Evolutionary conservation across 202 grass and related monocot genomes (phyloP).

Genomic region (Digitaria exilis): DNA sequence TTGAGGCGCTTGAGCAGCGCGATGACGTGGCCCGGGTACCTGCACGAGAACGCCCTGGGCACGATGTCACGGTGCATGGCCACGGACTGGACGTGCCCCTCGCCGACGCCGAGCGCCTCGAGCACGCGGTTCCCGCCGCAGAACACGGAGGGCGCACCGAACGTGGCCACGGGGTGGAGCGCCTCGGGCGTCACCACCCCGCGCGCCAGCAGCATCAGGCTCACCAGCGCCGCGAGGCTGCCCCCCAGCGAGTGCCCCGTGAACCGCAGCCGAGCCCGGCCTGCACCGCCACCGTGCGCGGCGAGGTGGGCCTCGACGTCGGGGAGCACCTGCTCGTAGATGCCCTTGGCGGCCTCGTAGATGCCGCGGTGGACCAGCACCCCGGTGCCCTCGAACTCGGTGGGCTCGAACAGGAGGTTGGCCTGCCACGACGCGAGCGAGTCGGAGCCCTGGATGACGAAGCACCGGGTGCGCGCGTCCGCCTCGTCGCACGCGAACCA

Average conservation of each 20-base stretch:
- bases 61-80: conserved; percentile 97
- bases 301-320: conserved; percentile 61
- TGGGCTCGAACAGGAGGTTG: conserved; percentile 96
- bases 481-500: conserved; percentile 93
- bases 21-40: conserved; percentile 78
- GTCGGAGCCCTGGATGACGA: conserved; percentile 93
- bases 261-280: conserved; percentile 64
- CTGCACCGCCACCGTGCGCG: conserved; percentile 15
- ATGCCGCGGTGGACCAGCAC: conserved; percentile 96
- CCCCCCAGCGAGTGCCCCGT: conserved; percentile 94
- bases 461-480: conserved; percentile 63
- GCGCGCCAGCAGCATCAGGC: conserved; percentile 84
- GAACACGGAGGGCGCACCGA: conserved; percentile 92
- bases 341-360: conserved; percentile 97
- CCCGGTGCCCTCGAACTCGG: conserved; percentile 72
- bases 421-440: conserved; percentile 96
- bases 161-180: conserved; percentile 74
- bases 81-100: conserved; percentile 71
- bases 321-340: conserved; percentile 83
- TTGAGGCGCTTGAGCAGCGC: conserved; percentile 81
- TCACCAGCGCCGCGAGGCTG: conserved; percentile 82
- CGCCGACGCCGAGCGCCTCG: conserved; percentile 67
- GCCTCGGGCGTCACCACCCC: conserved; percentile 42
- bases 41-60: conserved; percentile 90
- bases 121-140: conserved; percentile 76